These are phyloP conservation scores for Isoetes taiwanensis DNA, from an alignment of 75 land plant species.

Conservation along the genomic window DNA sequence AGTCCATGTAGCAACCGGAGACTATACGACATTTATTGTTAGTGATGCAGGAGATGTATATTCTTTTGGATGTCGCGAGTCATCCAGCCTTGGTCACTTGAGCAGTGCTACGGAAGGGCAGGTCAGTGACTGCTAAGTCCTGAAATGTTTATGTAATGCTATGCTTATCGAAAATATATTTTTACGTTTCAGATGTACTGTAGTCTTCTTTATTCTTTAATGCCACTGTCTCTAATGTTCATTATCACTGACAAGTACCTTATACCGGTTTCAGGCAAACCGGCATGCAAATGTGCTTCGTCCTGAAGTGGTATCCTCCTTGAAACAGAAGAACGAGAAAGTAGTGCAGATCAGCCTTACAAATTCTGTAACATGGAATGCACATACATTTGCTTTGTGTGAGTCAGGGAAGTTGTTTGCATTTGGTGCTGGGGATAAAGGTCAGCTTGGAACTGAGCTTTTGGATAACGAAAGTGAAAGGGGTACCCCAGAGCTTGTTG, in stretches of 20 bases:
- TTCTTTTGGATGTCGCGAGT: constrained; percentile 82
- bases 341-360: constrained; percentile 76
- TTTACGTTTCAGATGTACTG: not conserved
- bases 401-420: constrained; percentile 70
- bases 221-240: not conserved
- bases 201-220: no score
- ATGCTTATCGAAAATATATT: not conserved
- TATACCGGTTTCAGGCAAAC: constrained; percentile 32
- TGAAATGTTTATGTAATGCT: not conserved
- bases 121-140: constrained; percentile 18
- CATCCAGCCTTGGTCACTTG: constrained; percentile 63
- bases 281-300: constrained; percentile 48
- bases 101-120: constrained; percentile 35
- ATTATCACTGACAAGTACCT: not conserved
- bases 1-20: constrained; percentile 82
- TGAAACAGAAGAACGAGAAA: constrained; percentile 42
- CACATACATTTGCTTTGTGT: constrained; percentile 80
- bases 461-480: constrained; percentile 41
- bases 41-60: constrained; percentile 70
- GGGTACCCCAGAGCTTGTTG: constrained; percentile 60
- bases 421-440: constrained; percentile 83
- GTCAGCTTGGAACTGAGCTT: constrained; percentile 70
- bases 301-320: constrained; percentile 57
- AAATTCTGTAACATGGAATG: constrained; percentile 82
- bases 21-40: constrained; percentile 79